These are phyloP conservation scores for Nemophila menziesii DNA, from an alignment of 257 asterid species.

Conservation along the genomic window DNA sequence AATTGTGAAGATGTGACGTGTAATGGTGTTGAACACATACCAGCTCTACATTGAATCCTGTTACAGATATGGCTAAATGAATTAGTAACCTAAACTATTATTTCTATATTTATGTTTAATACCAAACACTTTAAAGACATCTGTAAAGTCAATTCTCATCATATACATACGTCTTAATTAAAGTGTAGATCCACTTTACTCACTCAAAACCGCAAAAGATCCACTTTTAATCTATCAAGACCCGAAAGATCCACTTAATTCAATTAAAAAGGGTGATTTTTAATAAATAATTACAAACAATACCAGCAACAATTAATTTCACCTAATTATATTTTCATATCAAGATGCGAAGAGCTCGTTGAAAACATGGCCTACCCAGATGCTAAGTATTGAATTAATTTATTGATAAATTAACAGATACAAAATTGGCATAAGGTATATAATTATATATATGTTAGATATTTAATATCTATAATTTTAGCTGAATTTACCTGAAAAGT, in stretches of 20 bases:
- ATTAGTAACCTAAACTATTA: not conserved
- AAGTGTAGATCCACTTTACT: not conserved
- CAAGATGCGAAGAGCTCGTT: too few relatives aligned
- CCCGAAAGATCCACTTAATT: too few relatives aligned
- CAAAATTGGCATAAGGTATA: not conserved
- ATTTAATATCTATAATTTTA: too few relatives aligned
- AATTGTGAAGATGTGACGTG: conserved; percentile 86
- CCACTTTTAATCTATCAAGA: too few relatives aligned
- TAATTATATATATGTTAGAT: not conserved
- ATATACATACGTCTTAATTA: too few relatives aligned
- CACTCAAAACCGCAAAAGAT: not conserved
- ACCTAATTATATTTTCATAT: too few relatives aligned
- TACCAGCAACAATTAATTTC: not conserved
- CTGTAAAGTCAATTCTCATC: not conserved
- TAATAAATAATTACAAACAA: not conserved
- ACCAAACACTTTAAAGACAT: too few relatives aligned
- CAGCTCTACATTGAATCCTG: conserved; percentile 94
- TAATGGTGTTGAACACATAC: conserved; percentile 73
- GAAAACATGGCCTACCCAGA: too few relatives aligned
- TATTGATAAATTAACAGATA: too few relatives aligned
- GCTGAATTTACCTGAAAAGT: conserved; percentile 62
- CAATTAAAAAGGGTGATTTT: not conserved
- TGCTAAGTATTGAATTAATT: too few relatives aligned
- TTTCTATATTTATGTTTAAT: too few relatives aligned
- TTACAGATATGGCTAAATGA: conserved; percentile 3